Percentiles rank a stretch among this genome's conserved stretches.
These are phyloP conservation scores for Marchantia paleacea DNA, from an alignment of 225 moss, liverwort and hornwort species.

Conservation along the genomic window DNA sequence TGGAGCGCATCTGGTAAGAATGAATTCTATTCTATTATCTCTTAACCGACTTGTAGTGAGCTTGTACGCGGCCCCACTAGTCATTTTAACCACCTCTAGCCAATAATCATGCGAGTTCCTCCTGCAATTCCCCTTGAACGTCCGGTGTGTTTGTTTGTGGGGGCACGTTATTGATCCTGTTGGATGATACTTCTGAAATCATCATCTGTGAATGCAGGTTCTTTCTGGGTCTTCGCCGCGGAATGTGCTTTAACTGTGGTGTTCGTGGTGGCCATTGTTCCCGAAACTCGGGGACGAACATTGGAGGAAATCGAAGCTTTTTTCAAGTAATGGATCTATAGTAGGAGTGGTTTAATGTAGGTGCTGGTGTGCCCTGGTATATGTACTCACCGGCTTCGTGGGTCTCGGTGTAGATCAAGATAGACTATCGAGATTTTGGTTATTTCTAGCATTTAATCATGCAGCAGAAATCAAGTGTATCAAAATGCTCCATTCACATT, in stretches of 20 bases:
- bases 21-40: background rate
- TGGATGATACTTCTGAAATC: background rate
- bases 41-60: too few species aligned
- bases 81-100: too few species aligned
- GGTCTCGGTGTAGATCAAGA: slow-evolving; percentile 16
- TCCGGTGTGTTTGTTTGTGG: background rate
- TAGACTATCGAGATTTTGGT: slow-evolving; percentile 22
- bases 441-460: background rate
- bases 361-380: slow-evolving; percentile 17
- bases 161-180: background rate
- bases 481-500: slow-evolving; percentile 14
- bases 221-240: slow-evolving; percentile 48
- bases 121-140: too few species aligned
- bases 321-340: slow-evolving; percentile 44
- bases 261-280: slow-evolving; percentile 47
- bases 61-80: too few species aligned
- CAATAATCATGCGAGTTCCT: background rate
- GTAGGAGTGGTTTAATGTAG: slow-evolving; percentile 10
- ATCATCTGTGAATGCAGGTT: slow-evolving; percentile 29
- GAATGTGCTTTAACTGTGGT: slow-evolving; percentile 41
- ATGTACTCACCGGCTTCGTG: slow-evolving; percentile 18
- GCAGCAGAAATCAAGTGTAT: slow-evolving; percentile 14
- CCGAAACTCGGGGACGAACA: slow-evolving; percentile 55
- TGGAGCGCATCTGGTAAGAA: slow-evolving; percentile 47
- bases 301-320: slow-evolving; percentile 52